Evolutionary conservation across 2,329 filamentous ascomycete genomes (phyloP).

Genomic region (Diaporthe destruens): DNA sequence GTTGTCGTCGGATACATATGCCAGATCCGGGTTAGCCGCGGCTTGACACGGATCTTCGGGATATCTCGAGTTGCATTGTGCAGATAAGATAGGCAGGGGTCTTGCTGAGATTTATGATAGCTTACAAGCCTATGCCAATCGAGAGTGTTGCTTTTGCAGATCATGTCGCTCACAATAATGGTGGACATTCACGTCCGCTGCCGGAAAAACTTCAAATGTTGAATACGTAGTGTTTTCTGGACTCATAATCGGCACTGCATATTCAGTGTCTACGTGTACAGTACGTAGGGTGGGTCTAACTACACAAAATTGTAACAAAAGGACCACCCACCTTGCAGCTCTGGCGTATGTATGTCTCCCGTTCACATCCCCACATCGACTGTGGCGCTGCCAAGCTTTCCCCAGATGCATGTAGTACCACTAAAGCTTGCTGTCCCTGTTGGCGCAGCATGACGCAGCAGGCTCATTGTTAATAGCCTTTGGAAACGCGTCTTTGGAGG

Average conservation of each 20-base stretch:
- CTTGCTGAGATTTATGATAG: neutral
- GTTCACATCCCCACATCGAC: neutral
- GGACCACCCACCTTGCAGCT: neutral
- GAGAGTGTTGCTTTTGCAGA: neutral
- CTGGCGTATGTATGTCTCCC: neutral
- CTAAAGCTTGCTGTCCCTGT: conserved; percentile 24
- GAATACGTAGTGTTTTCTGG: neutral
- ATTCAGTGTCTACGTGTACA: neutral
- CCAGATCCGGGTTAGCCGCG: conserved; percentile 3
- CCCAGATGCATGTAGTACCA: too few relatives aligned
- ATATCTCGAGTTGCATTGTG: neutral
- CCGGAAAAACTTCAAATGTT: neutral
- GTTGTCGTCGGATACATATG: conserved; percentile 10
- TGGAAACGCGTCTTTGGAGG: neutral
- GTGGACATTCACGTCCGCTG: neutral
- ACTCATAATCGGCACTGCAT: neutral
- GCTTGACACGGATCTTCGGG: conserved; percentile 6
- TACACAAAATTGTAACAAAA: neutral
- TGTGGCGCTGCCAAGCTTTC: neutral
- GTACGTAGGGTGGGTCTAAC: neutral
- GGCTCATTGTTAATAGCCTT: neutral
- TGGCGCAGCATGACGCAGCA: neutral
- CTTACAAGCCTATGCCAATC: neutral
- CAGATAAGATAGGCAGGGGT: conserved; percentile 23
- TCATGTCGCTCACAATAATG: neutral